Base-by-base conservation (phyloP, 306 rosid genomes). In the Lathyrus sativus region DNA sequence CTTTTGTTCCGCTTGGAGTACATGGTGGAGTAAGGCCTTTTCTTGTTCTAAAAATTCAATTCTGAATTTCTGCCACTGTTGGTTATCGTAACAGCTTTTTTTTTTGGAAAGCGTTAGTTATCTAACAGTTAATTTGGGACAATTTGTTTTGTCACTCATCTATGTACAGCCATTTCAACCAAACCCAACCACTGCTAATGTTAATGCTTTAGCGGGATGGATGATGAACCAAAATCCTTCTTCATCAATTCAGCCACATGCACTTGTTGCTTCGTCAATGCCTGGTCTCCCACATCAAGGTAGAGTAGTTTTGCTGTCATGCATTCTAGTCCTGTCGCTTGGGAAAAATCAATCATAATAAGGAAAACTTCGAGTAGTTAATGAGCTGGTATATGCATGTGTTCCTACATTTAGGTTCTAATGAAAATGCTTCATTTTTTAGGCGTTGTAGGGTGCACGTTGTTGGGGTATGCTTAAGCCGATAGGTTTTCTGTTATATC, bases 1-100 rank as follows among this genome's bases (percentile, higher is more conserved):
- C 81, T 72, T 86, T 70, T 82, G 74, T 84, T 53, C 75, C 91
- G 2, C 82, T 85, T 54, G 95, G 88, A 75, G 85, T 81, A 24
- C 88, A 75, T 64, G 84, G 79, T 68, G 78, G 74, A 33, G 82
- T 79, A 74, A 62, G 79, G 35, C 44, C 76, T 24, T 68, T 49
- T 17, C 50, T 59, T 31, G 53, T 74, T 68, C 85, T 73, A 84
- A 54, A 65, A 58, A 49, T 60, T 71, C 19, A 29, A 28, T 42
- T 43, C 33, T 35, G 35, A 18, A 29, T 26, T 42, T 38, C 26
- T 35, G 35, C 11, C 46, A 37, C 6, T 28, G 11, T 24, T 24
- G 3, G 26, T 24, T 24, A 24, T 24, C 26, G 1, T 2, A 24
- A 24, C 26, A 24, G 26, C 26, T 24, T 24, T 24, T 24, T 24